These are phyloP conservation scores for Sextonia rubra DNA, from an alignment of 164 flowering plant genomes.

Conservation along the genomic window DNA sequence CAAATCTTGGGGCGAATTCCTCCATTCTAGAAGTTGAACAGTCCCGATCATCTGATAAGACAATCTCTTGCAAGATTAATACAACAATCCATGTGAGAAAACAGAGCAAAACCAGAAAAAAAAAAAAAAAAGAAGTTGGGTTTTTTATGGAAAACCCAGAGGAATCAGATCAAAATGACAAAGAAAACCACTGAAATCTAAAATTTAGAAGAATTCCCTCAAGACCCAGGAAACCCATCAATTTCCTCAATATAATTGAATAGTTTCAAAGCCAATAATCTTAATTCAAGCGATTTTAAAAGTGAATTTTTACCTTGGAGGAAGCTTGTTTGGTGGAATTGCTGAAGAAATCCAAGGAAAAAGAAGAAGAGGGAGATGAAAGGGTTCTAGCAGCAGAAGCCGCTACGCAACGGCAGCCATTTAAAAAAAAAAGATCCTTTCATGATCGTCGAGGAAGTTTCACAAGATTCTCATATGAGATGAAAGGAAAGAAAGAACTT, in stretches of 20 bases:
- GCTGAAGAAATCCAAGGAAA: constrained; percentile 9
- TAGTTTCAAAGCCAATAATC: background rate
- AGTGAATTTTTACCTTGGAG: background rate
- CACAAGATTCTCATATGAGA: background rate
- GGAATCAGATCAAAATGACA: no score
- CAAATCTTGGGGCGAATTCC: constrained; percentile 34
- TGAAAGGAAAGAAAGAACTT: background rate
- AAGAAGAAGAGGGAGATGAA: constrained; percentile 3
- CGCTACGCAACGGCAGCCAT: constrained; percentile 24
- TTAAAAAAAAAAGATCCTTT: constrained; percentile 18
- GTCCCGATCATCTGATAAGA: constrained; percentile 6
- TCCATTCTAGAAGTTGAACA: constrained; percentile 14
- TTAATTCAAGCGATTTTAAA: background rate
- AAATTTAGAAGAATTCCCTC: no score
- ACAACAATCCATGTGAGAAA: background rate
- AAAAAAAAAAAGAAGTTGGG: background rate
- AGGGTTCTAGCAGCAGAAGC: constrained; percentile 13
- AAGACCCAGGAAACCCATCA: background rate
- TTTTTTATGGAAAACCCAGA: no score
- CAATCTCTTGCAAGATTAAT: constrained; percentile 1
- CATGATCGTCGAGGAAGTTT: no score
- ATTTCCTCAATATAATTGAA: no score
- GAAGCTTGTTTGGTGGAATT: constrained; percentile 11
- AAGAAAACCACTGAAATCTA: background rate
- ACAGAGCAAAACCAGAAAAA: background rate